Evolutionary conservation across 106 monocot genomes (phyloP).

Genomic region (Apostasia ramifera): DNA sequence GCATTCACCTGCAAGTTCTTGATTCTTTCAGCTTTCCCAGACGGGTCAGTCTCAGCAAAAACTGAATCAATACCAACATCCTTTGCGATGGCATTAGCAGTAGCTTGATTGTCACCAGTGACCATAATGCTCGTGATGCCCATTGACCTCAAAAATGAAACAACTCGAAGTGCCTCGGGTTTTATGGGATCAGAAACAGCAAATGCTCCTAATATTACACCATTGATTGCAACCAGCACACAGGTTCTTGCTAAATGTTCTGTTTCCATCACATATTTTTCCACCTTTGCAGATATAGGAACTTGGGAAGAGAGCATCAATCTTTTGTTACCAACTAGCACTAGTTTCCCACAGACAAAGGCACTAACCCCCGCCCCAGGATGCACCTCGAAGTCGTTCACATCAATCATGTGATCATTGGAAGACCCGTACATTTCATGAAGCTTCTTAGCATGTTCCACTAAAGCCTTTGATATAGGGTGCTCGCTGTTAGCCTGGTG

Average conservation of each 20-base stretch:
- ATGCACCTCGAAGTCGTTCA: slow-evolving; percentile 68
- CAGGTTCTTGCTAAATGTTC: slow-evolving; percentile 69
- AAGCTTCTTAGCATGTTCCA: slow-evolving; percentile 56
- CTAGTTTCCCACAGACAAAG: slow-evolving; percentile 25
- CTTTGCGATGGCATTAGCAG: slow-evolving; percentile 63
- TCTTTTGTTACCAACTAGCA: slow-evolving; percentile 71
- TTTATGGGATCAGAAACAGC: slow-evolving; percentile 83
- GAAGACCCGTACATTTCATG: slow-evolving; percentile 37
- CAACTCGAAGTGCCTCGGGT: slow-evolving; percentile 57
- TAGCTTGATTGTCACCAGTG: slow-evolving; percentile 82
- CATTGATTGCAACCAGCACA: slow-evolving; percentile 64
- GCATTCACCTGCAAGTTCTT: slow-evolving; percentile 20
- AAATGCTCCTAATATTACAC: slow-evolving; percentile 56
- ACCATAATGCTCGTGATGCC: slow-evolving; percentile 75
- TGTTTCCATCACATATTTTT: slow-evolving; percentile 42
- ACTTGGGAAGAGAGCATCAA: slow-evolving; percentile 55
- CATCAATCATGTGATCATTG: slow-evolving; percentile 21
- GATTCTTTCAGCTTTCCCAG: slow-evolving; percentile 45
- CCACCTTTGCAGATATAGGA: slow-evolving; percentile 27
- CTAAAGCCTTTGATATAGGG: slow-evolving; percentile 75
- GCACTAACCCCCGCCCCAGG: slow-evolving; percentile 62
- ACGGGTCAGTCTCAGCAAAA: slow-evolving; percentile 77
- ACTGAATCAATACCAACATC: slow-evolving; percentile 66
- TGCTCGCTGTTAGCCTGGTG: slow-evolving; percentile 80
- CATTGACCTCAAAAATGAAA: slow-evolving; percentile 61